phyloP scores from a whole-genome alignment of 495 filamentous ascomycete genomes.

The Neurospora sublineolata region DNA sequence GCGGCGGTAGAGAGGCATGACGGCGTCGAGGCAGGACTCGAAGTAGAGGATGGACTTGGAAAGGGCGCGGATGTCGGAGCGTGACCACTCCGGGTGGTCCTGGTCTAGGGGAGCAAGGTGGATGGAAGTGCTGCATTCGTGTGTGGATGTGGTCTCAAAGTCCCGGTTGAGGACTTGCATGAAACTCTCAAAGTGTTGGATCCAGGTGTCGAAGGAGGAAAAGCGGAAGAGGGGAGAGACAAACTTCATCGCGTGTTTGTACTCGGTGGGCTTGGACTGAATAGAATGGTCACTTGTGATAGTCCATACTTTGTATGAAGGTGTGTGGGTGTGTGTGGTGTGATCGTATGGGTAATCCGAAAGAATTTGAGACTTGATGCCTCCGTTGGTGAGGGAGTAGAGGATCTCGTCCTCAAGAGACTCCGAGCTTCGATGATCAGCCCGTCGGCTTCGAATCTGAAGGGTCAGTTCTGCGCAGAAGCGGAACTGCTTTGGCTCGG shows the following conservation, averaged over 20 bases:
- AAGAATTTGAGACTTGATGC: constrained; percentile 12
- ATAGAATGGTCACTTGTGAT: constrained; percentile 12
- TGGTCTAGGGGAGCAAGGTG: constrained; percentile 17
- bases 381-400: constrained; percentile 4
- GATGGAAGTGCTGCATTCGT: constrained; percentile 19
- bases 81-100: neutral
- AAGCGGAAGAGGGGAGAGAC: constrained; percentile 20
- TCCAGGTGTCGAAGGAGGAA: constrained; percentile 9
- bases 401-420: constrained; percentile 16
- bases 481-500: constrained; percentile 13
- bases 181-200: constrained; percentile 8
- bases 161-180: constrained; percentile 12
- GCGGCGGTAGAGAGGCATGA: constrained; percentile 18
- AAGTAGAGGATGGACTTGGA: constrained; percentile 19
- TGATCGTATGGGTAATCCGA: neutral
- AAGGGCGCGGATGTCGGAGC: constrained; percentile 6
- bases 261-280: constrained; percentile 9
- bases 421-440: constrained; percentile 6
- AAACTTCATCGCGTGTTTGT: constrained; percentile 19
- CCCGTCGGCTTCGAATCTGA: constrained; percentile 16
- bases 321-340: neutral
- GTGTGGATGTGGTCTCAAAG: constrained; percentile 17
- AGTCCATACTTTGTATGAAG: constrained; percentile 14
- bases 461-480: constrained; percentile 19
- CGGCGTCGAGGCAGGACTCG: constrained; percentile 20